A percentile compares a stretch with the other conserved stretches of the same genome.
These are phyloP conservation scores for Pholiota molesta DNA, from an alignment of 768 basidiomycete genomes.

Conservation along the genomic window DNA sequence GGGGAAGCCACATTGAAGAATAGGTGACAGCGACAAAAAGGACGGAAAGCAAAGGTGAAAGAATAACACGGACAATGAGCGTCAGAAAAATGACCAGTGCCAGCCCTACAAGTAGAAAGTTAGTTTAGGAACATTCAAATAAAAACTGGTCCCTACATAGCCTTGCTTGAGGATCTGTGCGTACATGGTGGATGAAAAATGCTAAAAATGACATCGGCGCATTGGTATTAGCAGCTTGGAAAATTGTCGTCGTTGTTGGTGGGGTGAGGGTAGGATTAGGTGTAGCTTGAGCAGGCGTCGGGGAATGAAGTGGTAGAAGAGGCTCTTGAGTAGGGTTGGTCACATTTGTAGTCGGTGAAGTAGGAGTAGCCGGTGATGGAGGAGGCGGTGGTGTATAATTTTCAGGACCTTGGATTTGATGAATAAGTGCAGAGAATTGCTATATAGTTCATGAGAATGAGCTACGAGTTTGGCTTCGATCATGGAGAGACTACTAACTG, in stretches of 20 bases:
- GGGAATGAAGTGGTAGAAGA: slow-evolving; percentile 17
- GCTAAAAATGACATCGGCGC: slow-evolving; percentile 44
- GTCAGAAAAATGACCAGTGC: slow-evolving; percentile 69
- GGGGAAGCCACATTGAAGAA: slow-evolving; percentile 83
- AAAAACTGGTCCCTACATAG: slow-evolving; percentile 52
- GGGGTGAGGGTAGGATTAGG: slow-evolving; percentile 25
- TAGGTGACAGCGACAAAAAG: slow-evolving; percentile 71
- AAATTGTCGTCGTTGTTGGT: slow-evolving; percentile 19
- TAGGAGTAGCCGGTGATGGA: slow-evolving; percentile 28
- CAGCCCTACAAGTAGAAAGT: slow-evolving; percentile 49
- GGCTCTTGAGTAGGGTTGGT: slow-evolving; percentile 13
- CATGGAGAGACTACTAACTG: slow-evolving; percentile 47
- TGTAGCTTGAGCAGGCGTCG: slow-evolving; percentile 15
- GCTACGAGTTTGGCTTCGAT: neutral
- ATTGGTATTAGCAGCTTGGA: slow-evolving; percentile 25
- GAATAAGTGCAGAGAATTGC: slow-evolving; percentile 84
- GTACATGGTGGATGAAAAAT: slow-evolving; percentile 59
- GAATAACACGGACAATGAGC: slow-evolving; percentile 72
- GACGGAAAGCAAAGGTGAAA: slow-evolving; percentile 67
- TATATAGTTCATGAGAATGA: slow-evolving; percentile 29
- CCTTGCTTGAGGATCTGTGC: slow-evolving; percentile 71
- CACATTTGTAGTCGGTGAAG: slow-evolving; percentile 19
- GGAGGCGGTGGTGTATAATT: slow-evolving; percentile 37
- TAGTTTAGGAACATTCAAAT: slow-evolving; percentile 10
- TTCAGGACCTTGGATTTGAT: slow-evolving; percentile 84